These are phyloP conservation scores for Pseudoturritis turrita DNA, from an alignment of 345 rosid species.

Conservation along the genomic window DNA sequence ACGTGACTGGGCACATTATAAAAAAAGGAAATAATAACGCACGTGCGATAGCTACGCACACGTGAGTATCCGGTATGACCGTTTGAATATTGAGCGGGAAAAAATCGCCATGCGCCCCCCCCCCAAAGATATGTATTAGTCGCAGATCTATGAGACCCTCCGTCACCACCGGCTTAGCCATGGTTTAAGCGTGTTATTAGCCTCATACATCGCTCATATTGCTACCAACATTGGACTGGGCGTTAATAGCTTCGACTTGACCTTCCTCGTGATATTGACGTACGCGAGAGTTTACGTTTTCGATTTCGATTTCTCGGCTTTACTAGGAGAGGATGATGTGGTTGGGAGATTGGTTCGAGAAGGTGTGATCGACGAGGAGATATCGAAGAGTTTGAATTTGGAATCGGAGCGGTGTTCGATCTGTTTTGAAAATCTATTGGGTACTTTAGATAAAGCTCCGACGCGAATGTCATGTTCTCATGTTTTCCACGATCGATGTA, in stretches of 20 bases:
- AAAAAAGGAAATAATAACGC: background rate
- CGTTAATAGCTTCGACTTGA: background rate
- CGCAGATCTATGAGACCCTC: background rate
- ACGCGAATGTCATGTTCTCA: background rate
- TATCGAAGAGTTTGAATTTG: background rate
- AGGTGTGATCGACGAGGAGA: background rate
- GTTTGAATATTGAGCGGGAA: background rate
- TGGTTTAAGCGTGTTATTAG: background rate
- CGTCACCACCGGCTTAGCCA: background rate
- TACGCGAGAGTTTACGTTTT: background rate
- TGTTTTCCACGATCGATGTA: background rate
- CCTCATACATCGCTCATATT: background rate
- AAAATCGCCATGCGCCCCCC: too few relatives aligned
- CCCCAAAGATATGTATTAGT: too few relatives aligned
- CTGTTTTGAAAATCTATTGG: background rate
- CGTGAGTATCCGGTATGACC: background rate
- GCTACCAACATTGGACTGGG: background rate
- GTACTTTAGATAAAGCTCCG: background rate
- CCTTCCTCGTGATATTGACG: background rate
- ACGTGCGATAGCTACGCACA: background rate
- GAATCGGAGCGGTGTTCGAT: background rate
- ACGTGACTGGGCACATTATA: background rate
- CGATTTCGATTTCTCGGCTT: background rate
- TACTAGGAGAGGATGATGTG: background rate
- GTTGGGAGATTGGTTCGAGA: background rate